Conservation (phyloP, 768 basidiomycete species). For the Rhodocollybia butyracea region DNA sequence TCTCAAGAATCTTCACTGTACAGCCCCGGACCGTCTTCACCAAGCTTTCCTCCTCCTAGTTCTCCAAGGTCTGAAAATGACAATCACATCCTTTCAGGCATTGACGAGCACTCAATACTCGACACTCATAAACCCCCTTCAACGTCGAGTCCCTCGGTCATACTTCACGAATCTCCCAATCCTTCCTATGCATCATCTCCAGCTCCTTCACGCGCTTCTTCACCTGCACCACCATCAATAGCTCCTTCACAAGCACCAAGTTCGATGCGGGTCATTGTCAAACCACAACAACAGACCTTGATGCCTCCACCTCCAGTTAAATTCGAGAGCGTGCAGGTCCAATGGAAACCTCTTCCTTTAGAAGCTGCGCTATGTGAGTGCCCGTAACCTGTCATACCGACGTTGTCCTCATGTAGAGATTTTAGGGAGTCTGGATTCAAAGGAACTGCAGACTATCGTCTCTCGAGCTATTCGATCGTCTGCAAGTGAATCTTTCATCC, state of each 20-base stretch:
- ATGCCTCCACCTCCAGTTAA: slow-evolving; percentile 47
- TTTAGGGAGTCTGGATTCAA: slow-evolving; percentile 5
- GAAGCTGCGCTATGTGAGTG: slow-evolving; percentile 60
- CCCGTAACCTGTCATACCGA: background rate
- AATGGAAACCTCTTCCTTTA: slow-evolving; percentile 66
- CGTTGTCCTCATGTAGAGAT: background rate
- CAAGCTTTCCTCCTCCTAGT: background rate
- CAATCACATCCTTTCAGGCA: background rate
- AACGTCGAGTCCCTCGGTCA: background rate
- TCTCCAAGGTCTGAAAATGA: slow-evolving; percentile 4
- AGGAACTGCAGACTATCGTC: slow-evolving; percentile 67
- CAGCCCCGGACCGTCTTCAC: slow-evolving; percentile 7
- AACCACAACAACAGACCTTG: slow-evolving; percentile 26
- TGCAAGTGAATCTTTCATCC: slow-evolving; percentile 66
- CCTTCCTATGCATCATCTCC: slow-evolving; percentile 1
- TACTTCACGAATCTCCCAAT: slow-evolving; percentile 1
- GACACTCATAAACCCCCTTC: background rate
- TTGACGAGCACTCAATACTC: background rate
- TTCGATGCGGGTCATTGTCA: background rate
- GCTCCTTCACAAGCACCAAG: background rate
- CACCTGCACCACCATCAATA: background rate
- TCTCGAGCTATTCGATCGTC: slow-evolving; percentile 69
- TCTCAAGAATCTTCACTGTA: slow-evolving; percentile 5
- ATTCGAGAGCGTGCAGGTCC: slow-evolving; percentile 55
- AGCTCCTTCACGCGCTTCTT: background rate